phyloP scores from a whole-genome alignment of 225 moss, liverwort and hornwort species.

The Ulota crispa region DNA sequence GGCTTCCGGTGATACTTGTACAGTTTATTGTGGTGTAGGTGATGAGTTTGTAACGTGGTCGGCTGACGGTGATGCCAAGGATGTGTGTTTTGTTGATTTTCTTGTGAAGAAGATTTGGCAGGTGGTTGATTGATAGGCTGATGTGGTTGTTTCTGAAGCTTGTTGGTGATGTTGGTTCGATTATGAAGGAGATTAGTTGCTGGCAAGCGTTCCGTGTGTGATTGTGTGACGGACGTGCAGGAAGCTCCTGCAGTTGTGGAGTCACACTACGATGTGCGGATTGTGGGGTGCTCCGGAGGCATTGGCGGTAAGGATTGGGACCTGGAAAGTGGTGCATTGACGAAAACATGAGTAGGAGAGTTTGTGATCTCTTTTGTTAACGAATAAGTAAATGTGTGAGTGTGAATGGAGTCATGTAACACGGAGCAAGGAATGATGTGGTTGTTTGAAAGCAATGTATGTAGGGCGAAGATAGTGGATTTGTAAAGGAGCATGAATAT shows the following conservation, averaged over 20 bases:
- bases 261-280: constrained; percentile 83
- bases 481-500: too few species aligned
- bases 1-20: not conserved
- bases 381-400: too few species aligned
- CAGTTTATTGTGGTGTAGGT: not conserved
- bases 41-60: not conserved
- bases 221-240: constrained; percentile 32
- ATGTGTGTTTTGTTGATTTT: too few species aligned
- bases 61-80: not conserved
- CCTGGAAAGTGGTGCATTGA: not conserved
- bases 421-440: not conserved
- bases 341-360: not conserved
- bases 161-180: not conserved
- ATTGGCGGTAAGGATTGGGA: constrained; percentile 55
- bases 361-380: too few species aligned
- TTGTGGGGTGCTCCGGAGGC: constrained; percentile 97
- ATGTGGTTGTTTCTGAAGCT: not conserved
- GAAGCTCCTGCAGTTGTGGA: constrained; percentile 85
- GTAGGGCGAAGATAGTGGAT: not conserved
- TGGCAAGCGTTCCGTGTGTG: not conserved
- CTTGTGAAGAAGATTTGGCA: not conserved
- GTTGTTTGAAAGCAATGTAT: not conserved
- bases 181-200: not conserved
- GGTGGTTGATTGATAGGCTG: not conserved
- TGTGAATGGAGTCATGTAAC: not conserved